Percentiles rank a stretch among this genome's conserved stretches.
These are phyloP conservation scores for Leccinellum rugosiceps DNA, from an alignment of 768 basidiomycete genomes.

Conservation along the genomic window DNA sequence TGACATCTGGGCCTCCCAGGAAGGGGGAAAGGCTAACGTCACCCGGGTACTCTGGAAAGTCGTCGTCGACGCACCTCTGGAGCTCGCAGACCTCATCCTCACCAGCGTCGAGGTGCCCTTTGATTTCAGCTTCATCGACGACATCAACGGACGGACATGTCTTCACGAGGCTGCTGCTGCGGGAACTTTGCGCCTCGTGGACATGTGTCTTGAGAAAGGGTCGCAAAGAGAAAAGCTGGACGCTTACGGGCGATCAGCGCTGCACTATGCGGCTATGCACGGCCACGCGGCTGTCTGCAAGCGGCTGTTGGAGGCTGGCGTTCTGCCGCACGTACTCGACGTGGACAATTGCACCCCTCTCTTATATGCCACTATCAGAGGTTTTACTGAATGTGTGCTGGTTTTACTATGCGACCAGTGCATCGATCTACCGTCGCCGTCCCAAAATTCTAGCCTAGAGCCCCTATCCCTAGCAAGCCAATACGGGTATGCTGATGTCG, in stretches of 20 bases:
- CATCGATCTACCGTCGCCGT: slow-evolving; percentile 57
- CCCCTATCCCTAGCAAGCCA: slow-evolving; percentile 91
- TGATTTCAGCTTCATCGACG: slow-evolving; percentile 90
- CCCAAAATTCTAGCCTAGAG: slow-evolving; percentile 64
- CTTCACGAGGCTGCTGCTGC: slow-evolving; percentile 91
- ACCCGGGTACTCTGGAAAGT: slow-evolving; percentile 96
- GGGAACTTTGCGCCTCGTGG: slow-evolving; percentile 72
- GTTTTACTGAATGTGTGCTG: slow-evolving; percentile 76
- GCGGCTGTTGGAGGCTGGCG: slow-evolving; percentile 65
- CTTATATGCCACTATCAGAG: slow-evolving; percentile 88
- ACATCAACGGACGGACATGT: slow-evolving; percentile 94
- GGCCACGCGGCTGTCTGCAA: slow-evolving; percentile 77
- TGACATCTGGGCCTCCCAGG: slow-evolving; percentile 58
- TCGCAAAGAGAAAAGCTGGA: slow-evolving; percentile 75
- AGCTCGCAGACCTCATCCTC: slow-evolving; percentile 73
- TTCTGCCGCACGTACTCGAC: slow-evolving; percentile 71
- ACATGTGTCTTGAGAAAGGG: slow-evolving; percentile 72
- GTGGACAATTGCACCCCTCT: slow-evolving; percentile 94
- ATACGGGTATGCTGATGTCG: slow-evolving; percentile 83
- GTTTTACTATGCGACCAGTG: slow-evolving; percentile 76
- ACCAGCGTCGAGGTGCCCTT: slow-evolving; percentile 64
- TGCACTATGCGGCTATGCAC: slow-evolving; percentile 96
- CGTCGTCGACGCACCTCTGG: slow-evolving; percentile 72
- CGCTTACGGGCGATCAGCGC: slow-evolving; percentile 86
- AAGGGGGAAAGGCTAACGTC: slow-evolving; percentile 62